Base-by-base conservation (phyloP, 805 yeast species). In the Schwanniomyces polymorphus region DNA sequence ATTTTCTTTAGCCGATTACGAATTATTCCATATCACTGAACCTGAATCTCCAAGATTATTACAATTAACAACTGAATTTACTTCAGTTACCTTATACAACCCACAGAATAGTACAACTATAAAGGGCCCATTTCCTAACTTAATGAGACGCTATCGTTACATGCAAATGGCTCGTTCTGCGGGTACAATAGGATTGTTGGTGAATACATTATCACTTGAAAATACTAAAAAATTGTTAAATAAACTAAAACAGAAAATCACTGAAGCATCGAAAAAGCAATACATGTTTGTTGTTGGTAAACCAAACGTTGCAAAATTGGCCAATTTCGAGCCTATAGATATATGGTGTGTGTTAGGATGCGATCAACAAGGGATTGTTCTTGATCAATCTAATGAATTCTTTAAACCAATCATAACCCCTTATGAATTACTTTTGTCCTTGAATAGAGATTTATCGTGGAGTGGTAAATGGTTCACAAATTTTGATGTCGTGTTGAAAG, bases 281-380 rank as follows among this genome's bases (percentile, higher is more conserved):
- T 94, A 94, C 61, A 79, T 90, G 61, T 91, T 94, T 70, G 98
- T 91, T 3, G 98, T 94, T 4, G 99, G 99, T 9, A 94, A 94
- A 64, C 98, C 98, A 8, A 94, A 94, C 60, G 97, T 94, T 16
- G 97, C 99, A 23, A 94, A 94, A 60, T 73, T 94, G 43, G 99
- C 98, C 8, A 94, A 94, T 64, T 94, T 94, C 62, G 99, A 92
- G 52, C 84, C 82, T n/a, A 80, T 94, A 11, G 98, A 94, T 56
- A 78, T 88, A 18, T 94, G 99, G 98, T 91, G 96, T 59, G 80
- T 94, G 10, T 67, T 94, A 11, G 99, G 99, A 0, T 94, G 99
- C 64, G 91, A 95, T 9, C 90, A 91, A 56, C 91, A 95, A 44
- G 99, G 99, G 5, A 85, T 92, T 21, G 83, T 92, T 31, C 65